Percentiles rank a stretch among this genome's conserved stretches.
Conservation (phyloP, 129 eudicot genomes). For the Mikania micrantha region DNA sequence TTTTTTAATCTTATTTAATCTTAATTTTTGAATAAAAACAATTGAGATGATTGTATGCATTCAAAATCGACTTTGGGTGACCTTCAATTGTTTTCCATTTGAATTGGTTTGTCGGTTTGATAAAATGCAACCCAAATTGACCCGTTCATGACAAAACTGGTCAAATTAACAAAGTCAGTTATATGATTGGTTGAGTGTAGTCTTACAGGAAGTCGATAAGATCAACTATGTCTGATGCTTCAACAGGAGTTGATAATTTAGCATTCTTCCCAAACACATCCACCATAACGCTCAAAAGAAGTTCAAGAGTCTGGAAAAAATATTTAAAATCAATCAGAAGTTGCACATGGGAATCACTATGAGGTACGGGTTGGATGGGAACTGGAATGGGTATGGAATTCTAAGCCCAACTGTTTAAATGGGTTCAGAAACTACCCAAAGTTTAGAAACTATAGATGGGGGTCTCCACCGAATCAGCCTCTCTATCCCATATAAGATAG, state of each 20-base stretch:
- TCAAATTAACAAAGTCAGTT: background rate
- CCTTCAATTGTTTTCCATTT: background rate
- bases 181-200: background rate
- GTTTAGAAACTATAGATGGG: too few species aligned
- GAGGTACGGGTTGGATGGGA: background rate
- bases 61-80: background rate
- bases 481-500: too few species aligned
- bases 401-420: background rate
- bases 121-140: background rate
- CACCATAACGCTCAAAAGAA: slow-evolving; percentile 55
- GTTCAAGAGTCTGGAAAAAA: slow-evolving; percentile 46
- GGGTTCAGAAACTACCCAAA: background rate
- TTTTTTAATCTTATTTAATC: background rate
- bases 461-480: too few species aligned
- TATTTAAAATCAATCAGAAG: slow-evolving; percentile 9
- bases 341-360: background rate
- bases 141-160: background rate
- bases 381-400: background rate
- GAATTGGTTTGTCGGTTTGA: too few species aligned
- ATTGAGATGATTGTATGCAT: background rate
- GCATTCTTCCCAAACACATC: slow-evolving; percentile 80
- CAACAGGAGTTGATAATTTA: slow-evolving; percentile 44
- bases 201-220: slow-evolving; percentile 80
- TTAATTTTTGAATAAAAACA: background rate
- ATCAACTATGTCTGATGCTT: slow-evolving; percentile 74